Evolutionary conservation across 2,329 filamentous ascomycete species (phyloP), one percentile per base, ranked within the genome.

Genomic region (Leptographium lundbergii): DNA sequence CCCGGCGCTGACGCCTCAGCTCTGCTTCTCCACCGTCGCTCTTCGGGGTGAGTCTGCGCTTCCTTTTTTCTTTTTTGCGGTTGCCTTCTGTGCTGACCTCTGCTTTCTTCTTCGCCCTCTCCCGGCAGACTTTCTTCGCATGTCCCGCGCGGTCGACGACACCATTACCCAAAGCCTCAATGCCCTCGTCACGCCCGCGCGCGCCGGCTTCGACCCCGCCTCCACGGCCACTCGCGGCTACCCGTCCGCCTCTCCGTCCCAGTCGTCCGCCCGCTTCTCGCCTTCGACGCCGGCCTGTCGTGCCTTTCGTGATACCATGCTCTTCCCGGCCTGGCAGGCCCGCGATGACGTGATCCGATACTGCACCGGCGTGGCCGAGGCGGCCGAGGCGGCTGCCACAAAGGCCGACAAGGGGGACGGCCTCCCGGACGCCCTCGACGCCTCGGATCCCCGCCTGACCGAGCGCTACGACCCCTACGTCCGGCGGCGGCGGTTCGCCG

Each of bases 401-500:
- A 53, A 0, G 39, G 36, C 42, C 17, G 17, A 22, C 36, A 27
- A n/a, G 13, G 27, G 3, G 13, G 0, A 47, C 48, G 1, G 36
- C 60, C 54, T 51, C 9, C 17, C 56, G 5, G 42, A 32, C 13
- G 45, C 32, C 3, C 42, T 17, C 5, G 1, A 55, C 60, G 50
- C 54, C 9, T 22, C 57, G 2, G 45, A 45, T 6, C 48, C 52
- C 6, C 56, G 54, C 17, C 25, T 97, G 5, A 83, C 97, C 69
- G 94, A 97, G 73, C 78, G 94, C 59, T 71, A 96, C 60, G 94
- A 99, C 74, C 94, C 94, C 2, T 99, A 99, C 69, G 91, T 88
- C 11, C 87, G 78, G 7, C 78, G 92, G 27, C 87, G 79, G 7
- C 78, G 91, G 32, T 95, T 89, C 70, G 92, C 92, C 65, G 85